Base-by-base conservation (phyloP, 2,329 filamentous ascomycete species). In the Aspergillus pseudonomiae region DNA sequence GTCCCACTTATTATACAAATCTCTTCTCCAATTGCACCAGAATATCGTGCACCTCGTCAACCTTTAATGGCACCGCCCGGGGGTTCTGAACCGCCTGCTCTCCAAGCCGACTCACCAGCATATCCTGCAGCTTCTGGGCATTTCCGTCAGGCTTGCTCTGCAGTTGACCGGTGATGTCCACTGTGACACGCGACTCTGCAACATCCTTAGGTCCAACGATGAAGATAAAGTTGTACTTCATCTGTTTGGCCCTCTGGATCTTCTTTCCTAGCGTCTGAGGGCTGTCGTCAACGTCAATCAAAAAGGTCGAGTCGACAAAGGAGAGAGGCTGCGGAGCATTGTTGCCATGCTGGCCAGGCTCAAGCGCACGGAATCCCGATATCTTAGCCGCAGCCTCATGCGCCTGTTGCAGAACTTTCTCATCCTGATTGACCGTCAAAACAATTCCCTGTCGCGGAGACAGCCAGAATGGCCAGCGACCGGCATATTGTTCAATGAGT, bases 401-500 rank as follows among this genome's bases (percentile, higher is more conserved):
- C 6, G 75, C 63, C 74, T 81, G 26, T 79, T 85, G 81, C 78
- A 81, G 65, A 11, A 82, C 74, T 1, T 68, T 71, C 46, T 80
- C 77, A n/a, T 80, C 75, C 54, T 82, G 80, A 70, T 91, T 93
- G 59, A 94, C 84, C 0, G 91, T 91, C 36, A 95, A 78, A 61
- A 96, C 85, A 53, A 90, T 87, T 48, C 87, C 89, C 73, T 95
- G 93, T 6, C 88, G 86, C 1, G 93, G 93, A 61, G 91, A 94
- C 11, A 96, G 83, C 93, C 93, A 96, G 75, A 96, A 94, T 4
- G 93, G 93, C 87, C 92, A 96, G 63, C 85, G 86, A 19, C 91
- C 91, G 62, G 89, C 84, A 70, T 94, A 92, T 68, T 92, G 90
- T 77, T 96, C 93, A 61, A 95, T 94, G 46, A 96, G 79, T 16